These are phyloP conservation scores for Acer negundo DNA, from an alignment of 345 rosid species.

Conservation along the genomic window DNA sequence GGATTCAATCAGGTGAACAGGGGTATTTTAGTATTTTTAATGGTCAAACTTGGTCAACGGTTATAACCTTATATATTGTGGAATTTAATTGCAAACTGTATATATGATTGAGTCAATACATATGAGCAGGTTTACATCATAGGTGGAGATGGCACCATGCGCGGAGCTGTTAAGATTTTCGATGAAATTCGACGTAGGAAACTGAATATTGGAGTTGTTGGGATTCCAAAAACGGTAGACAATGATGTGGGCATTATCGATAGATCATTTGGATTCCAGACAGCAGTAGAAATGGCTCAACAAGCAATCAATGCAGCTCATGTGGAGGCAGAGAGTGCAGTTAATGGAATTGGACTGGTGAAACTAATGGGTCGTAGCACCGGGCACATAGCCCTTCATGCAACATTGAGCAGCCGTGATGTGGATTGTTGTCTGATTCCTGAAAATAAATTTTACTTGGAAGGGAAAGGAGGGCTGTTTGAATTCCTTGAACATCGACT, in stretches of 20 bases:
- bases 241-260: conserved; percentile 89
- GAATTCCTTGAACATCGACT: conserved; percentile 63
- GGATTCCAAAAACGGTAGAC: conserved; percentile 86
- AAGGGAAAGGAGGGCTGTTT: conserved; percentile 73
- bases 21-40: no score
- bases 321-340: conserved; percentile 94
- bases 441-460: conserved; percentile 66
- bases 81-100: no score
- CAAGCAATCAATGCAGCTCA: conserved; percentile 83
- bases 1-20: conserved; percentile 66
- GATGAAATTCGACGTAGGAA: conserved; percentile 53
- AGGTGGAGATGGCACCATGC: conserved; percentile 93
- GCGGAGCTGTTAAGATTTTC: conserved; percentile 74
- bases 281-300: conserved; percentile 92
- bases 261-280: conserved; percentile 89
- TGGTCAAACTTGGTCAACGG: background rate
- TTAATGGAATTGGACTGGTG: conserved; percentile 82
- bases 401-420: conserved; percentile 90
- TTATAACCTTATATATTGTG: no score
- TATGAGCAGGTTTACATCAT: conserved; percentile 59
- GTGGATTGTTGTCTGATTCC: conserved; percentile 94
- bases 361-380: conserved; percentile 95
- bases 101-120: background rate
- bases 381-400: conserved; percentile 85
- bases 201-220: conserved; percentile 54